Evolutionary conservation across 768 basidiomycete genomes (phyloP).

Genomic region (Lactarius quietus): DNA sequence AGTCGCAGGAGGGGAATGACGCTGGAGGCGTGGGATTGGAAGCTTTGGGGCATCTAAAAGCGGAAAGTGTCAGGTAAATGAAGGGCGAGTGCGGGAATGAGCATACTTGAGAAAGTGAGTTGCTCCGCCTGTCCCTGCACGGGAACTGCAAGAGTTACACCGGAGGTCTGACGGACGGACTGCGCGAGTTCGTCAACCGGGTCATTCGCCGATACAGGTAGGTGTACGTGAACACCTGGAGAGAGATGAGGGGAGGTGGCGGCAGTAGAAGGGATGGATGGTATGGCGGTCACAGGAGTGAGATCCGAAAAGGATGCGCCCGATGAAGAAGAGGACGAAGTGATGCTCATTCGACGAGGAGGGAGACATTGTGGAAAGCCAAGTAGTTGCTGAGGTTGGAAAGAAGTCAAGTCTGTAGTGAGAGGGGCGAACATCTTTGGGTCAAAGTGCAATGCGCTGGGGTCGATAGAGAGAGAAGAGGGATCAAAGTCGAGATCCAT

Average conservation of each 20-base stretch:
- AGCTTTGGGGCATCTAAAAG: constrained; percentile 37
- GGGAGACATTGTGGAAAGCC: constrained; percentile 21
- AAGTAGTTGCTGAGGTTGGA: constrained; percentile 22
- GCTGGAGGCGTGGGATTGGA: constrained; percentile 51
- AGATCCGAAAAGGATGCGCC: constrained; percentile 51
- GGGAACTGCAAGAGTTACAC: constrained; percentile 39
- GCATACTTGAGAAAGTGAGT: constrained; percentile 29
- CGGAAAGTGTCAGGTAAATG: not conserved
- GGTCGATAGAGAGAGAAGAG: constrained; percentile 57
- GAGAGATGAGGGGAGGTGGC: constrained; percentile 34
- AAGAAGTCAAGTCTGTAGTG: constrained; percentile 10
- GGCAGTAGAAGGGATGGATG: constrained; percentile 13
- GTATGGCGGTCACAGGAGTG: constrained; percentile 31
- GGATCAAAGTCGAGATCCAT: constrained; percentile 65
- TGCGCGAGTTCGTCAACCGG: constrained; percentile 38
- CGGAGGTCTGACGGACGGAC: constrained; percentile 37
- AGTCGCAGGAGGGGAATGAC: constrained; percentile 41
- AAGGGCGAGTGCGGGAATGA: not conserved
- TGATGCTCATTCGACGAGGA: constrained; percentile 48
- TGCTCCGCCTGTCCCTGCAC: constrained; percentile 36
- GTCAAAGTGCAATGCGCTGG: constrained; percentile 56
- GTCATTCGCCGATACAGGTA: constrained; percentile 29
- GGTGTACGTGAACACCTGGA: constrained; percentile 35
- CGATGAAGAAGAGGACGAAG: constrained; percentile 54
- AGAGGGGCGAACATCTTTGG: constrained; percentile 33